Base-by-base conservation (phyloP, 176 grass and related monocot species). In the Phoenix roebelenii region DNA sequence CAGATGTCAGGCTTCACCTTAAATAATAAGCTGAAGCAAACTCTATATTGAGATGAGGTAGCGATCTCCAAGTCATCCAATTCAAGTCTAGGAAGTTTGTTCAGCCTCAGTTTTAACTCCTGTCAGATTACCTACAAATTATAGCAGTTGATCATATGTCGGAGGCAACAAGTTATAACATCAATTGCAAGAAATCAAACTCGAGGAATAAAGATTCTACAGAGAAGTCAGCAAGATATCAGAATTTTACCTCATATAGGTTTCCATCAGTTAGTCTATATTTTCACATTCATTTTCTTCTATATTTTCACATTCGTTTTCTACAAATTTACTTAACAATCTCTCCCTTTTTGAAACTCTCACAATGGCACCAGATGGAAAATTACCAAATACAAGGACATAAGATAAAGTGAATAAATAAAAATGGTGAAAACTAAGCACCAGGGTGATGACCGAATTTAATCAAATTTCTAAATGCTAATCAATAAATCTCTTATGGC, bases 181-280 rank as follows among this genome's bases (percentile, higher is more conserved):
- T 28, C 3, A 28, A 4, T 28, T 3, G 26, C 26, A 28, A 28
- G 26, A 28, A 28, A 28, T 28, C 26, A 28, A 28, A 28, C 26
- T 28, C 26, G 5, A 28, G 26, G 26, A 28, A 28, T 28, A 28
- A 28, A 28, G 26, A 28, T 28, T 28, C 26, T 28, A 4, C 5
- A 28, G 26, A 28, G 26, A 28, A 28, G 26, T 28, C 26, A 28
- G 26, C 26, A 28, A 28, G 17, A 53, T 55, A 16, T 25, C 6
- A 25, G 5, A 30, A 54, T 15, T 57, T 59, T 79, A 90, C 86
- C 86, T 73, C 74, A 57, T 77, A 65, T 90, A 96, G 6, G 90
- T 74, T 72, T 96, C 91, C 91, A 96, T 87, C 22, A 96, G 71
- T n/a, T 83, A 63, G 58, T 96, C 91, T 77, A 96, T 87, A 57